A percentile compares a stretch with the other conserved stretches of the same genome.
Evolutionary conservation across 768 basidiomycete species (phyloP).

Genomic region (Rhodotorula graminis): DNA sequence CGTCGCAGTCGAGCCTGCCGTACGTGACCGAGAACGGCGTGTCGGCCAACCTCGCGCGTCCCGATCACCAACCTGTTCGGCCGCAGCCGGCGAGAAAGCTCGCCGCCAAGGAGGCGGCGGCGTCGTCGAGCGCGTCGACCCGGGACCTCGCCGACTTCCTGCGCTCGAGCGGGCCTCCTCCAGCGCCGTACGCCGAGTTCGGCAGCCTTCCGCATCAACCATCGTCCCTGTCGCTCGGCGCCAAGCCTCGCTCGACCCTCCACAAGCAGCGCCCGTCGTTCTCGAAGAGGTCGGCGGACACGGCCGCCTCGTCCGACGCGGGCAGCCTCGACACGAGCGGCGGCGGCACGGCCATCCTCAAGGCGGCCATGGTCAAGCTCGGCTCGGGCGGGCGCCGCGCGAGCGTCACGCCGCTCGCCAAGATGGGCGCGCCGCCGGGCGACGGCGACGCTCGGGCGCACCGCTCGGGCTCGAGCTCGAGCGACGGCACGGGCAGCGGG

Average conservation of each 20-base stretch:
- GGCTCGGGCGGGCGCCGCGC: neutral
- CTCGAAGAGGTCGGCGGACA: neutral
- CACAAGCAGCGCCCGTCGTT: neutral
- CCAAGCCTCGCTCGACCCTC: neutral
- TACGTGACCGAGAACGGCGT: neutral
- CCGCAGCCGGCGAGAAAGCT: neutral
- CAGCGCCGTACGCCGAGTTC: neutral
- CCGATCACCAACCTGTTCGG: neutral
- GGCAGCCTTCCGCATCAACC: neutral
- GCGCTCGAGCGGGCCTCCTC: neutral
- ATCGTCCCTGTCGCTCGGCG: neutral
- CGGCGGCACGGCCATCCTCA: neutral
- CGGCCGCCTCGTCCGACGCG: neutral
- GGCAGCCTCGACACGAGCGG: neutral
- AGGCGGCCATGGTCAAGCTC: constrained; percentile 26
- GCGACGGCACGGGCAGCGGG: constrained; percentile 1
- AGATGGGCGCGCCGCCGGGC: neutral
- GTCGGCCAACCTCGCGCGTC: neutral
- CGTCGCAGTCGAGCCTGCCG: neutral
- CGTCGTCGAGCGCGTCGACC: neutral
- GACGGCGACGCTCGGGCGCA: neutral
- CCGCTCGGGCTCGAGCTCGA: neutral
- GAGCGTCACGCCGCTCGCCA: neutral
- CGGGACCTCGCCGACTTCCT: constrained; percentile 28
- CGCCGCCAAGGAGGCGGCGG: neutral